Base-by-base conservation (phyloP, 257 asterid species). In the Ehretia macrophylla region DNA sequence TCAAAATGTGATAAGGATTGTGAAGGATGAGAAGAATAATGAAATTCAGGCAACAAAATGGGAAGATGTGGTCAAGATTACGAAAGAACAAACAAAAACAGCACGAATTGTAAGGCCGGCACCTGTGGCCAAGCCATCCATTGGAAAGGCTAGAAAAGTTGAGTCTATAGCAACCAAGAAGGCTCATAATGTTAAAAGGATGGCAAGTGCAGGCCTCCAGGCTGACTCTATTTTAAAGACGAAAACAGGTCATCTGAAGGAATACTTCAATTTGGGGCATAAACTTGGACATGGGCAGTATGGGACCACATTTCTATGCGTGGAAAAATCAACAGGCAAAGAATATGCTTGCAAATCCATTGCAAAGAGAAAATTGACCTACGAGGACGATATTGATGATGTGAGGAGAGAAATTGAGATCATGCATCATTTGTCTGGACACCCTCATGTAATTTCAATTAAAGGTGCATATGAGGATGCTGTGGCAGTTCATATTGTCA, bases 381-480 rank as follows among this genome's bases (percentile, higher is more conserved):
- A 85, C 0, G 70, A 73, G 49, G 98, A 90, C 22, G 98, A 90
- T 45, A 96, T 90, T 21, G 96, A 90, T 65, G 98, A 90, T 75
- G 96, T 90, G 35, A 72, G 95, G 74, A 85, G 96, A 58, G 98
- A 90, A 63, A 85, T 90, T 65, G 91, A 80, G 74, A 90, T 90
- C 45, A 87, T 90, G 98, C 96, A 90, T 68, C 96, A 90, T 68
- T 68, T 90, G 61, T 86, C 95, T 0, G 98, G 95, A 44, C 80
- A 77, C 51, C 89, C 91, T 1, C 83, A 77, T 35, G 84, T 90
- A 17, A 87, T 90, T 62, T 71, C 87, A 13, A 90, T 90, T 39
- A 83, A 81, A 54, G 96, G 90, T 51, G 93, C 98, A 11, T 87
- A 83, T 49, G 98, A 90, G 76, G 98, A 90, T 63, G 78, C 95